Evolutionary conservation across 768 basidiomycete genomes (phyloP).

Genomic region (Suillus decipiens): DNA sequence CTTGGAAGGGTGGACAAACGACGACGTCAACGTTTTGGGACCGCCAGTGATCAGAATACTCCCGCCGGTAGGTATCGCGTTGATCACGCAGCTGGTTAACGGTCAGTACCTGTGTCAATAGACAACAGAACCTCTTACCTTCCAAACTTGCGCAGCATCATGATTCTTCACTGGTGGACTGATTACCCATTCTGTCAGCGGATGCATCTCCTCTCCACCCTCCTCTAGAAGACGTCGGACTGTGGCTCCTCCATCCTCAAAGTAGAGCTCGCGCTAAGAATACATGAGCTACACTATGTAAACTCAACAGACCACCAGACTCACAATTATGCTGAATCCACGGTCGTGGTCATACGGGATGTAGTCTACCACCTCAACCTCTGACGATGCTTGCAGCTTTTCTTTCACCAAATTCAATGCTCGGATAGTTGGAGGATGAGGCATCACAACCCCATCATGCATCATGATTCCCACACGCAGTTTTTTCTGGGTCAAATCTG

Average conservation of each 20-base stretch:
- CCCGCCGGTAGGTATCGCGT: conserved; percentile 37
- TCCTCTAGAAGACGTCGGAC: conserved; percentile 24
- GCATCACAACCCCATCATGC: conserved; percentile 39
- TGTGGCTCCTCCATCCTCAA: conserved; percentile 38
- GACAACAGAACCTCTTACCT: conserved; percentile 26
- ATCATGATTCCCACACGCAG: conserved; percentile 35
- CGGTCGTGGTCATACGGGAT: conserved; percentile 36
- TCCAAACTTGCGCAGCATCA: conserved; percentile 28
- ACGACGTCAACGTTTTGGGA: conserved; percentile 41
- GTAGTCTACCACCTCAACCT: conserved; percentile 40
- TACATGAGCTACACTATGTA: background rate
- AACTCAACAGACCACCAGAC: conserved; percentile 10
- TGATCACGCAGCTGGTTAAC: conserved; percentile 26
- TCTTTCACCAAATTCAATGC: conserved; percentile 39
- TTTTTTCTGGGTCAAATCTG: conserved; percentile 28
- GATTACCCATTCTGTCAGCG: conserved; percentile 39
- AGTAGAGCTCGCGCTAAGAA: conserved; percentile 38
- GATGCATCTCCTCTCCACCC: conserved; percentile 38
- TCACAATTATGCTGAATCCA: conserved; percentile 36
- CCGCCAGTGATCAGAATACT: conserved; percentile 40
- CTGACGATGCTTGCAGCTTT: conserved; percentile 35
- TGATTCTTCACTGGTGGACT: conserved; percentile 29
- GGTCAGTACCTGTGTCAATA: conserved; percentile 20
- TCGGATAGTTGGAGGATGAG: conserved; percentile 43
- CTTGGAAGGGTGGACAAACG: conserved; percentile 38